Evolutionary conservation across 768 basidiomycete genomes (phyloP), one percentile per base, ranked within the genome.

Genomic region (Chiua virens): DNA sequence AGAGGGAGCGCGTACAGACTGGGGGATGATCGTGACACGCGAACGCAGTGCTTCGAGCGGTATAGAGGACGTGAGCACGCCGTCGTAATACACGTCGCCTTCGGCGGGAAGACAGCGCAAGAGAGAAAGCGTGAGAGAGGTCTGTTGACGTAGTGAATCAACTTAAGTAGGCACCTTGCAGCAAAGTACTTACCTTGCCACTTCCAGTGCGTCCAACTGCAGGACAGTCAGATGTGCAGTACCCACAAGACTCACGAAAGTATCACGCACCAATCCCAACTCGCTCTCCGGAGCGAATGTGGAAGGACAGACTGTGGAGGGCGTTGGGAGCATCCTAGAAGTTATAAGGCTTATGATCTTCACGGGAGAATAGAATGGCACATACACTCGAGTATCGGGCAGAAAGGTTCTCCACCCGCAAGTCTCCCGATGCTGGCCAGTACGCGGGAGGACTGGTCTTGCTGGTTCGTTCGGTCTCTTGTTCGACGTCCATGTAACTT

Each of bases 361-460:
- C 8, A 8, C 25, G 25, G 25, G 11, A 8, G 14, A n/a, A 22
- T 40, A 8, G 7, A 10, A 3, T 11, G 28, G 5, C 9, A 8
- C 41, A 22, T 44, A 53, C 58, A 14, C 30, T 42, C 15, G 81
- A 79, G 63, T 86, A 86, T 32, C 72, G 69, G 20, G 83, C 83
- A 11, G 75, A 78, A 4, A 86, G 63, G 17, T 78, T 77, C 47
- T 83, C 78, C 4, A 80, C 77, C 7, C 70, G 63, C 32, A 87
- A 70, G 23, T 75, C 69, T 11, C 85, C 85, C 15, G 77, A 79
- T 10, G 79, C 70, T 0, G 85, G 85, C 85, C 86, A 87, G 52
- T 82, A 75, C 1, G 85, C 84, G 3, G 86, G 84, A 4, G 85
- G 85, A 37, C 78, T 36, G 22, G 41, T 8, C 30, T 44, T 45